These are phyloP conservation scores for Agaricus subrufescens DNA, from an alignment of 768 basidiomycete species.

Conservation along the genomic window DNA sequence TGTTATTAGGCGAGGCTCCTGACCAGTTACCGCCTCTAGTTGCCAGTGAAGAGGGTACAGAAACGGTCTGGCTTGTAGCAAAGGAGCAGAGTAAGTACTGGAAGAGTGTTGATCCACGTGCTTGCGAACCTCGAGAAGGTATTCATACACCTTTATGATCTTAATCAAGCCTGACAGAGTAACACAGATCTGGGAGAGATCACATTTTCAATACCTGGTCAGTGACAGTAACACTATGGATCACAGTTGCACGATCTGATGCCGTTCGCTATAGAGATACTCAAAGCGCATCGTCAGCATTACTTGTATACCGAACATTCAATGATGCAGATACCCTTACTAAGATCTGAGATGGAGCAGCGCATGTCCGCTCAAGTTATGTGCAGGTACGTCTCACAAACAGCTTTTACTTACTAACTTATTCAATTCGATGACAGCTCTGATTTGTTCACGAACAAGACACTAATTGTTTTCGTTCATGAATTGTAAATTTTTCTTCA, in stretches of 20 bases:
- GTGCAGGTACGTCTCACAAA: constrained; percentile 65
- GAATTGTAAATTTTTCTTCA: constrained; percentile 64
- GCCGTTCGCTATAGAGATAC: constrained; percentile 49
- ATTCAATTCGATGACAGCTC: constrained; percentile 35
- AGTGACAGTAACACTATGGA: background rate
- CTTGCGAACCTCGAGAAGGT: constrained; percentile 83
- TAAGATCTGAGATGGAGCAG: constrained; percentile 58
- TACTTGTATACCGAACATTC: constrained; percentile 71
- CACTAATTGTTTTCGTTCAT: constrained; percentile 84
- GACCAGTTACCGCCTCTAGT: constrained; percentile 66
- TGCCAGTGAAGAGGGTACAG: constrained; percentile 78
- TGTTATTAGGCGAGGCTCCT: constrained; percentile 89
- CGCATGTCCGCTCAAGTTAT: constrained; percentile 81
- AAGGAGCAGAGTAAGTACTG: constrained; percentile 87
- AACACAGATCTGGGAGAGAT: constrained; percentile 55
- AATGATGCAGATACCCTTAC: constrained; percentile 80
- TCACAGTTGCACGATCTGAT: background rate
- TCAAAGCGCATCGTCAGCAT: constrained; percentile 86
- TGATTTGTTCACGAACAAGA: constrained; percentile 74
- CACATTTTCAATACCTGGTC: constrained; percentile 67
- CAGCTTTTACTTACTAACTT: constrained; percentile 1
- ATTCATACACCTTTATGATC: background rate
- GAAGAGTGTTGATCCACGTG: constrained; percentile 80
- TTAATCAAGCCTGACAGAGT: background rate
- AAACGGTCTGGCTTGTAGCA: constrained; percentile 87